Percentiles rank a stretch among this genome's conserved stretches.
Evolutionary conservation across 176 grass and related monocot genomes (phyloP).

Genomic region (Tillandsia fasciculata): DNA sequence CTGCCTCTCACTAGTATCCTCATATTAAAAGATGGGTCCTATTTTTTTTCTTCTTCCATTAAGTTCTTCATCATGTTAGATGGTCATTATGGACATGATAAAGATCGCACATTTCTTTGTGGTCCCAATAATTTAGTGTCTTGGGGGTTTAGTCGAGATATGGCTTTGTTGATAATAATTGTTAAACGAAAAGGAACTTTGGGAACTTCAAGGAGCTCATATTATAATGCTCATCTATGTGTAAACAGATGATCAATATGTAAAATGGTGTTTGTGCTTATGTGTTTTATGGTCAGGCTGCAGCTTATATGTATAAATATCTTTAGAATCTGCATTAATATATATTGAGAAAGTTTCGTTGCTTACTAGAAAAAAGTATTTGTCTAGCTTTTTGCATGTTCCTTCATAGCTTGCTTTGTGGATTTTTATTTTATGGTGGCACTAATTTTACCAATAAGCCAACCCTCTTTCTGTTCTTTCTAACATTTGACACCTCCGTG

Average conservation of each 20-base stretch:
- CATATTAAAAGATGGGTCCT: conserved; percentile 16
- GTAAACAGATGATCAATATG: not conserved
- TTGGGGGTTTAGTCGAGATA: not conserved
- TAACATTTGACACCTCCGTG: too few species aligned
- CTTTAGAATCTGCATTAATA: too few species aligned
- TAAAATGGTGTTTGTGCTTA: too few species aligned
- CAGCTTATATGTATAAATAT: too few species aligned
- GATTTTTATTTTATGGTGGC: too few species aligned
- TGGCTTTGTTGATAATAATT: not conserved
- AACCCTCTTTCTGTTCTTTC: too few species aligned
- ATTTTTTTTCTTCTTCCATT: not conserved
- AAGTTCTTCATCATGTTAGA: not conserved
- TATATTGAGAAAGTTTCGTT: too few species aligned
- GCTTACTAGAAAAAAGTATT: too few species aligned
- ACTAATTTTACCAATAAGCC: too few species aligned
- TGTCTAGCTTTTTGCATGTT: too few species aligned
- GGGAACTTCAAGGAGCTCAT: not conserved
- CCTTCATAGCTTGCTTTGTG: too few species aligned
- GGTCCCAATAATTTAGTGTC: not conserved
- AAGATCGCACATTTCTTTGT: not conserved
- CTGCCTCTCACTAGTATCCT: conserved; percentile 32
- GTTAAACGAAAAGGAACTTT: not conserved
- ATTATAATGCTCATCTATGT: not conserved
- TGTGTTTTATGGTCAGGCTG: too few species aligned
- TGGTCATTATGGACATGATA: not conserved